A percentile compares a stretch with the other conserved stretches of the same genome.
Conservation (phyloP, 2,329 filamentous ascomycete genomes). For the Xylaria multiplex region DNA sequence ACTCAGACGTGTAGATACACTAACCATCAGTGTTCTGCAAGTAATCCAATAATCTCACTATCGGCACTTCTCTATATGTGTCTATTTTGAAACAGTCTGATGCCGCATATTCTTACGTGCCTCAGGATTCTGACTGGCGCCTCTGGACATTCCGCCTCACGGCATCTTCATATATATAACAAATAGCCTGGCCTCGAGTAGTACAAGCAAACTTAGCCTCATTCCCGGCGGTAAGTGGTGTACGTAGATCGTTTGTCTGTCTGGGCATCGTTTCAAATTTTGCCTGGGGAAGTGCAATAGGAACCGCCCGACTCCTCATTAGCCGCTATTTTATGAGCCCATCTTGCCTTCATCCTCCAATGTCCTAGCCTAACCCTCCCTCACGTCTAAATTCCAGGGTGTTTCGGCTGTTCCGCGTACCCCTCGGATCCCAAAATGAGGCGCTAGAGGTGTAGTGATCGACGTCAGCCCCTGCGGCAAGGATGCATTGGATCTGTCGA, state of each 20-base stretch:
- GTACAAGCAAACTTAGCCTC: not conserved
- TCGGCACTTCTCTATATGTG: not conserved
- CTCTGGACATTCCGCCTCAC: not conserved
- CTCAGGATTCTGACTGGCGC: slow-evolving; percentile 17
- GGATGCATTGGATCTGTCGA: too few relatives aligned
- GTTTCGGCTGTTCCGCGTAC: not conserved
- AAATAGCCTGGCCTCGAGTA: not conserved
- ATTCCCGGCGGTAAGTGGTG: not conserved
- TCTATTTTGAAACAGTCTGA: slow-evolving; percentile 2
- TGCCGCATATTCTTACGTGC: slow-evolving; percentile 6
- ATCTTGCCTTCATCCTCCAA: not conserved
- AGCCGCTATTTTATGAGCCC: not conserved
- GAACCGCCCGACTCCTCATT: not conserved
- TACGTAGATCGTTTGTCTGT: not conserved
- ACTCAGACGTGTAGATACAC: not conserved
- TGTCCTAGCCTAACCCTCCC: not conserved
- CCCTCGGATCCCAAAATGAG: not conserved
- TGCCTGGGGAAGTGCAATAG: not conserved
- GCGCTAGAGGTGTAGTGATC: not conserved
- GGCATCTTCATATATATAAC: not conserved
- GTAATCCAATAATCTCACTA: not conserved
- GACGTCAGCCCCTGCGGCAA: not conserved
- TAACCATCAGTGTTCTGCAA: too few relatives aligned
- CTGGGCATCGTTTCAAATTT: slow-evolving; percentile 11
- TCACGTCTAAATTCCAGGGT: not conserved